These are phyloP conservation scores for Selaginella tamariscina DNA, from an alignment of 75 land plant species.

Conservation along the genomic window DNA sequence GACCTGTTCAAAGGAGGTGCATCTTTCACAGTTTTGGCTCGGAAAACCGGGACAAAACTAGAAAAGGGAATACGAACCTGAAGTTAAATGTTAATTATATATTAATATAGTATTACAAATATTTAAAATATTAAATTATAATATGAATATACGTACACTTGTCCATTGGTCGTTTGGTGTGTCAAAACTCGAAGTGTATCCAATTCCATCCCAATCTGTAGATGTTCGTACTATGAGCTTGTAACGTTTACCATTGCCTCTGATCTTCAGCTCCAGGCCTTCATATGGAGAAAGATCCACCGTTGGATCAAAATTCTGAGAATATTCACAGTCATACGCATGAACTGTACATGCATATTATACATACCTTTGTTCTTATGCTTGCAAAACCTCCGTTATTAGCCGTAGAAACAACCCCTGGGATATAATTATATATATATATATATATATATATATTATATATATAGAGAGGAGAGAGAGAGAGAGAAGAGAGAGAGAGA, in stretches of 20 bases:
- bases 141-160: constrained; percentile 25
- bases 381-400: constrained; percentile 99
- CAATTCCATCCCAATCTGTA: constrained; percentile 91
- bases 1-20: constrained; percentile 73
- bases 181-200: constrained; percentile 84
- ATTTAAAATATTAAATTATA: background rate
- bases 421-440: no score
- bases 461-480: no score
- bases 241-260: constrained; percentile 87
- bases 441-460: no score
- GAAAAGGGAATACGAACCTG: constrained; percentile 74
- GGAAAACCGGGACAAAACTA: constrained; percentile 74
- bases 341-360: background rate
- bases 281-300: constrained; percentile 88
- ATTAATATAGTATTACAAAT: background rate
- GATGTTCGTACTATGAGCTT: constrained; percentile 82
- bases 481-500: no score
- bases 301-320: constrained; percentile 67
- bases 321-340: background rate
- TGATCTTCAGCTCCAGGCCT: constrained; percentile 70
- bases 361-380: constrained; percentile 63
- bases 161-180: constrained; percentile 79
- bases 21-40: constrained; percentile 69
- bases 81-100: no score
- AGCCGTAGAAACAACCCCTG: constrained; percentile 87